These are phyloP conservation scores for Boletus barrowsii DNA, from an alignment of 768 basidiomycete species.

Conservation along the genomic window DNA sequence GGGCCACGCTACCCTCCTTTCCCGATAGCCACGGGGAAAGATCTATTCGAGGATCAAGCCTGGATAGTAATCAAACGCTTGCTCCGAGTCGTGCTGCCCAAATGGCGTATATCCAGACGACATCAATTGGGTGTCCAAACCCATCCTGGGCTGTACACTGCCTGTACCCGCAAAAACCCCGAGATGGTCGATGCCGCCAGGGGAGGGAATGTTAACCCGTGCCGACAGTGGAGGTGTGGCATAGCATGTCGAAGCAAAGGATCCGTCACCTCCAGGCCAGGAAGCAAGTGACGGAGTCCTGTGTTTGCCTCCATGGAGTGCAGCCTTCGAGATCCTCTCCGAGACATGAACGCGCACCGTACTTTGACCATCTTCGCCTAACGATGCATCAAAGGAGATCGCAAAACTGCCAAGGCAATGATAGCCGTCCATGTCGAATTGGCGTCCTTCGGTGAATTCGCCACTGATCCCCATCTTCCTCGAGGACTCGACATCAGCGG, in stretches of 20 bases:
- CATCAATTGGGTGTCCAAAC: constrained; percentile 23
- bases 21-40: neutral
- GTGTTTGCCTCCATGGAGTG: constrained; percentile 16
- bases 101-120: constrained; percentile 30
- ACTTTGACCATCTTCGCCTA: constrained; percentile 66
- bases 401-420: constrained; percentile 54
- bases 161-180: constrained; percentile 64
- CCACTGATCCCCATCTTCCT: constrained; percentile 32
- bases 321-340: constrained; percentile 31
- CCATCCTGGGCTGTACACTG: constrained; percentile 26
- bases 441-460: constrained; percentile 45
- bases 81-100: constrained; percentile 25
- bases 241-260: constrained; percentile 21
- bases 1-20: neutral
- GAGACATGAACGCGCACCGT: constrained; percentile 70
- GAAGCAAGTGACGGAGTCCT: constrained; percentile 20
- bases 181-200: constrained; percentile 30
- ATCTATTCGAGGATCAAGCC: constrained; percentile 25
- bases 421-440: constrained; percentile 47
- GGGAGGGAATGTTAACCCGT: constrained; percentile 34
- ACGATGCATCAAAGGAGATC: constrained; percentile 69
- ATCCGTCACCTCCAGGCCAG: constrained; percentile 23
- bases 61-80: constrained; percentile 30
- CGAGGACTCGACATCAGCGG: constrained; percentile 33
- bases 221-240: constrained; percentile 37